Base-by-base conservation (phyloP, 2,329 filamentous ascomycete genomes). In the Hypoxylon sp. region DNA sequence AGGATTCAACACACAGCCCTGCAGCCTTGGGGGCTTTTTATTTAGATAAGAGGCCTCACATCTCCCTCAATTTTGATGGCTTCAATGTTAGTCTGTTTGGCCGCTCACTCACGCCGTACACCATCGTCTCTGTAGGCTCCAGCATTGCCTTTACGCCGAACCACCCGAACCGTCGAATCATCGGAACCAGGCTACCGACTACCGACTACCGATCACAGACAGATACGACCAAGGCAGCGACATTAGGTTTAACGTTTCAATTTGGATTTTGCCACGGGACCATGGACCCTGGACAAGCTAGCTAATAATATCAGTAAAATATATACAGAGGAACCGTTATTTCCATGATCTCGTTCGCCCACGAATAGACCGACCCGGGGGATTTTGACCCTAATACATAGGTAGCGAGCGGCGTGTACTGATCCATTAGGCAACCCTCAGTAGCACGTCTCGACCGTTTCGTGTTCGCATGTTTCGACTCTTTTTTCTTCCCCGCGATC, bases 21-120 rank as follows among this genome's bases (percentile, higher is more conserved):
- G n/a, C n/a, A n/a, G n/a, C n/a, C n/a, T n/a, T n/a, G n/a, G n/a
- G n/a, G n/a, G n/a, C n/a, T n/a, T n/a, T n/a, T n/a, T n/a, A n/a
- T 47, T 58, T 49, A 42, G 49, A 58, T 61, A 61, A 58, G 58
- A 61, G 58, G 58, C 58, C 58, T 61, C 58, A n/a, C 52, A 48
- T 38, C 48, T 15, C 46, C 31, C 35, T 46, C 42, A 46, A 21
- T 23, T n/a, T 9, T 11, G 17, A 21, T 4, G 18, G 8, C 15
- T 24, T 41, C 24, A 18, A 31, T 27, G 24, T 18, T 35, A 15
- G 33, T 48, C 17, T 38, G 20, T 41, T 47, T 45, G 31, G 20
- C 42, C 26, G 15, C n/a, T 5, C 6, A 7, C 15, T 8, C 29
- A n/a, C 11, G 13, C 15, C 29, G 15, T 9, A 4, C 24, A 10